Percentiles rank a stretch among this genome's conserved stretches.
phyloP scores from a whole-genome alignment of 306 rosid genomes.

The Senna siamea region DNA sequence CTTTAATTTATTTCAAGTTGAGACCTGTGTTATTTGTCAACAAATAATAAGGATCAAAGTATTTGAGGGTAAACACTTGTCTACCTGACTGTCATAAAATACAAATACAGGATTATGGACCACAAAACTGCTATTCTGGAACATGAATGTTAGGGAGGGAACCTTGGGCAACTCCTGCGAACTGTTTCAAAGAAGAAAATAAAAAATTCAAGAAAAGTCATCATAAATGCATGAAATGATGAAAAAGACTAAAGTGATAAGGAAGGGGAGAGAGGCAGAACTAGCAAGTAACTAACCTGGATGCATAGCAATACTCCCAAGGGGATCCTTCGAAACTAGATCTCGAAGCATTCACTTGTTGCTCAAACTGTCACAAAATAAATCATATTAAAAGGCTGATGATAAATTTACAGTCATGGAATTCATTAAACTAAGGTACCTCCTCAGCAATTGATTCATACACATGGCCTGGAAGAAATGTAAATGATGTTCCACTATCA shows the following conservation, averaged over 20 bases:
- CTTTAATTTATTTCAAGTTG: not conserved
- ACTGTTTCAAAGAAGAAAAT: conserved; percentile 42
- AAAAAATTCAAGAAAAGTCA: not conserved
- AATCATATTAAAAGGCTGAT: conserved; percentile 41
- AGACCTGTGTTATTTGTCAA: not conserved
- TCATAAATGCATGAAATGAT: conserved; percentile 29
- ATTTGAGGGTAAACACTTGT: conserved; percentile 33
- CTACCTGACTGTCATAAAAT: conserved; percentile 59
- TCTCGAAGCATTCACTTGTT: conserved; percentile 68
- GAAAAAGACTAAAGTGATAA: too few relatives aligned
- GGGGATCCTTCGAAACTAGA: conserved; percentile 60
- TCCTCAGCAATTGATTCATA: conserved; percentile 66
- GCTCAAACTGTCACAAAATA: conserved; percentile 65
- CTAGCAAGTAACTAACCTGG: conserved; percentile 55
- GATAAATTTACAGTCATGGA: conserved; percentile 28
- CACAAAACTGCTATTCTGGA: conserved; percentile 82
- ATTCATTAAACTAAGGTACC: conserved; percentile 51
- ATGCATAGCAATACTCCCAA: conserved; percentile 86
- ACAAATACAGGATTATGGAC: conserved; percentile 65
- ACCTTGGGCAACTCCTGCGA: conserved; percentile 62
- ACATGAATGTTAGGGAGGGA: conserved; percentile 73
- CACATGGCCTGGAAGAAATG: conserved; percentile 78
- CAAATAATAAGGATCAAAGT: conserved; percentile 26
- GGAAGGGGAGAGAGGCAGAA: not conserved
- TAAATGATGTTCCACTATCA: conserved; percentile 94